Conservation (phyloP, 768 basidiomycete genomes). For the Infundibulicybe gibba region DNA sequence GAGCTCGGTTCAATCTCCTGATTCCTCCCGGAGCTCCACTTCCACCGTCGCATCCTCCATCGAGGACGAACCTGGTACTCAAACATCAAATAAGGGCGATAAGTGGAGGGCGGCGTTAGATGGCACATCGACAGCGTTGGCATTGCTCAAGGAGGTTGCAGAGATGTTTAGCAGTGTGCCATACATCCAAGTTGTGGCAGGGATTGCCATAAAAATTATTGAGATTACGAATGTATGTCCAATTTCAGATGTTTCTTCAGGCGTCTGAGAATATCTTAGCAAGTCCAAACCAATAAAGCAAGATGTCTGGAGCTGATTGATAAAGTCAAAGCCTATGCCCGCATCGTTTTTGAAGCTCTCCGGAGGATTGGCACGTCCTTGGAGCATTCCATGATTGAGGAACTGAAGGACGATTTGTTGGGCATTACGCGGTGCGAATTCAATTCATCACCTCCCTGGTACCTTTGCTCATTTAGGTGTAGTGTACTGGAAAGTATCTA, state of each 20-base stretch:
- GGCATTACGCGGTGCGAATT: constrained; percentile 12
- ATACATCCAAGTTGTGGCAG: constrained; percentile 19
- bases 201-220: constrained; percentile 17
- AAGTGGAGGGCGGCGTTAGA: too few species aligned
- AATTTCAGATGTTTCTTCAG: constrained; percentile 17
- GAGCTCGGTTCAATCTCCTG: background rate
- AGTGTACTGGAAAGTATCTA: constrained; percentile 19
- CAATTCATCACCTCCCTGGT: background rate
- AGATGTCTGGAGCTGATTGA: constrained; percentile 15
- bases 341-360: too few species aligned
- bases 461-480: background rate
- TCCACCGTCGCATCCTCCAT: background rate
- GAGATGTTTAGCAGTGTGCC: too few species aligned
- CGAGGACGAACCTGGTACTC: constrained; percentile 1
- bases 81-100: constrained; percentile 16
- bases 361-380: constrained; percentile 16
- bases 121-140: too few species aligned
- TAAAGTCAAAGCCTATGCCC: too few species aligned
- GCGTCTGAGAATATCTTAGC: constrained; percentile 7
- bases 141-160: too few species aligned
- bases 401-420: constrained; percentile 15
- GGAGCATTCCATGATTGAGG: constrained; percentile 16
- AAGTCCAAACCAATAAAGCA: constrained; percentile 17
- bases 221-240: too few species aligned
- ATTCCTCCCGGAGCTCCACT: background rate